phyloP scores from a whole-genome alignment of 768 basidiomycete species.

The Albatrellus ellisii region DNA sequence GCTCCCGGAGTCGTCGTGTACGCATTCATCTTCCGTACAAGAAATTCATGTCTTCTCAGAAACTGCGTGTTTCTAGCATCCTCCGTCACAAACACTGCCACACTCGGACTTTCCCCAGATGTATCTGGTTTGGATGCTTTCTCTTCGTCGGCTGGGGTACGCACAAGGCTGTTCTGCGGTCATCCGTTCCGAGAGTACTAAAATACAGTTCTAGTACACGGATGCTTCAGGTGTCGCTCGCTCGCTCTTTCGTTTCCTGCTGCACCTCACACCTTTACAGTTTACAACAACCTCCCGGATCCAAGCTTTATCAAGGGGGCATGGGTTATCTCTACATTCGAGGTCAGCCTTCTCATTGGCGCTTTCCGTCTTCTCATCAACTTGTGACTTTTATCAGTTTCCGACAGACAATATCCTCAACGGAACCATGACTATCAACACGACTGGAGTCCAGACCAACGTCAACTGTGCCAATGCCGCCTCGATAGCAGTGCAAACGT shows the following conservation, averaged over 20 bases:
- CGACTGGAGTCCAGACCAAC: constrained; percentile 33
- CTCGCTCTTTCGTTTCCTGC: background rate
- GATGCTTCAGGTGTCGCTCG: constrained; percentile 9
- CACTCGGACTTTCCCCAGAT: constrained; percentile 8
- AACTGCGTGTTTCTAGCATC: background rate
- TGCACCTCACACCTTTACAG: constrained; percentile 30
- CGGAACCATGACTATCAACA: constrained; percentile 37
- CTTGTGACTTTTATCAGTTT: constrained; percentile 21
- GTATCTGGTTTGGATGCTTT: constrained; percentile 5
- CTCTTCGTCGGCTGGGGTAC: constrained; percentile 11
- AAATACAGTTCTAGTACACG: constrained; percentile 6
- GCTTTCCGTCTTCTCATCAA: background rate
- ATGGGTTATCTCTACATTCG: constrained; percentile 45
- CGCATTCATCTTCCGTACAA: too few species aligned
- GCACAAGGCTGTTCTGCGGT: constrained; percentile 21
- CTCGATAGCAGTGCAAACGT: constrained; percentile 9
- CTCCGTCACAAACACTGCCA: constrained; percentile 5
- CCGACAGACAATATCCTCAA: constrained; percentile 32
- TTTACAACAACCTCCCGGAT: constrained; percentile 30
- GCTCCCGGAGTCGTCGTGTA: constrained; percentile 19
- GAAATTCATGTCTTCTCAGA: too few species aligned
- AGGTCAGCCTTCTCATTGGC: constrained; percentile 21
- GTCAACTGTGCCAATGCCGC: constrained; percentile 34
- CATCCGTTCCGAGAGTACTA: constrained; percentile 15
- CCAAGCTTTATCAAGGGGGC: constrained; percentile 40